Percentiles rank a stretch among this genome's conserved stretches.
Conservation (phyloP, 192 early-diverging fungal genomes). For the Entomortierella lignicola region DNA sequence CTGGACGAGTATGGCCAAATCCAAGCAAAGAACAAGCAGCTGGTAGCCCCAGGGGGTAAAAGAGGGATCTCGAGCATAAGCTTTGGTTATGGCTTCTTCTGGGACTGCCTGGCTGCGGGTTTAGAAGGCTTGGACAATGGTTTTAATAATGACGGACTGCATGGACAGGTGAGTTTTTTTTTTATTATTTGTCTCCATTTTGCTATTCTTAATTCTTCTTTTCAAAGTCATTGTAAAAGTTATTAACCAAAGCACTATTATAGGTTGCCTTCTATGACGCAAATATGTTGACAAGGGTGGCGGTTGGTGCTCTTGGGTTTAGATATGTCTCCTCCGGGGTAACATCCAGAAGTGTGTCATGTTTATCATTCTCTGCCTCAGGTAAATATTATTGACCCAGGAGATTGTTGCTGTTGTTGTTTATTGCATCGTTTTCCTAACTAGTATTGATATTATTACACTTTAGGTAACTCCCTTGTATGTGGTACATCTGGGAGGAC, state of each 20-base stretch:
- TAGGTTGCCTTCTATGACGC: slow-evolving; percentile 39
- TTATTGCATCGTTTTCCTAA: neutral
- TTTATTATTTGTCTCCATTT: neutral
- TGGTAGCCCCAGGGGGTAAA: neutral
- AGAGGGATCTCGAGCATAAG: slow-evolving; percentile 26
- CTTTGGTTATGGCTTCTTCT: slow-evolving; percentile 33
- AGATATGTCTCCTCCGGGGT: neutral
- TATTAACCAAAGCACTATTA: too few relatives aligned
- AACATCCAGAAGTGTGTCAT: slow-evolving; percentile 21
- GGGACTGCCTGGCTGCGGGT: slow-evolving; percentile 41
- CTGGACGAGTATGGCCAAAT: slow-evolving; percentile 18
- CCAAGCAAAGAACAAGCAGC: neutral
- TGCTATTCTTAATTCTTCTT: neutral
- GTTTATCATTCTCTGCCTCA: slow-evolving; percentile 24
- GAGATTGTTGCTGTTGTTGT: neutral
- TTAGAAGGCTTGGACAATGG: slow-evolving; percentile 16
- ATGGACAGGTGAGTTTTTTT: slow-evolving; percentile 9
- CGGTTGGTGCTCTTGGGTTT: slow-evolving; percentile 17
- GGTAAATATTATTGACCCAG: slow-evolving; percentile 27
- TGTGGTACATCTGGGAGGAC: slow-evolving; percentile 43
- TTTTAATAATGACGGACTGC: neutral
- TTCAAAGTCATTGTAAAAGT: too few relatives aligned
- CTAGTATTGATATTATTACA: neutral
- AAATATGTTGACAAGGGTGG: neutral
- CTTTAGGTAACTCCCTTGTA: slow-evolving; percentile 10